Base-by-base conservation (phyloP, 345 rosid species). In the Kandelia obovata region DNA sequence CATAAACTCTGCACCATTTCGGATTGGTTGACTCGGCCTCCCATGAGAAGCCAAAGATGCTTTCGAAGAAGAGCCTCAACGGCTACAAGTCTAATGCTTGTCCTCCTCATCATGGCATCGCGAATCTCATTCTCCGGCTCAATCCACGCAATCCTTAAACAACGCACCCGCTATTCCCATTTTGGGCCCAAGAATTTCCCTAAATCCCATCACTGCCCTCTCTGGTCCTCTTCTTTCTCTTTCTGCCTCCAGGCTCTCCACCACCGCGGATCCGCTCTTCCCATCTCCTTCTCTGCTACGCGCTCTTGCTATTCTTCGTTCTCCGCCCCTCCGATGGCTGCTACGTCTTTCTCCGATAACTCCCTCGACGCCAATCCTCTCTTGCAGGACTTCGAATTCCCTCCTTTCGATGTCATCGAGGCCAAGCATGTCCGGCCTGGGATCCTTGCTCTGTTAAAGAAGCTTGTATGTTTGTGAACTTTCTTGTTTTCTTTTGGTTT, bases 401-500 rank as follows among this genome's bases (percentile, higher is more conserved):
- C 95, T 6, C 96, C 96, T 13, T 94, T 84, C 58, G 84, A 88
- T 73, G 68, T 70, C n/a, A 85, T 94, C 20, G 76, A 87, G 59
- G 83, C 95, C 71, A 57, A 75, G 17, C 97, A 91, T 70, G 92
- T 94, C 64, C 76, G 90, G 56, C 95, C 96, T 2, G 96, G 92
- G 64, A 71, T 91, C 67, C 96, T 89, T 37, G 84, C 86, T 60
- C 75, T 91, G 8, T 73, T 94, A 78, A 82, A 82, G 28, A 77
- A 86, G 17, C 89, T 91, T 70, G 97, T 91, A 82, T 47, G 79
- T 35, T 46, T 23, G 15, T 15, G 21, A 26, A 64, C 64, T 68
- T n/a, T 64, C 21, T 58, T 51, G 49, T 31, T 37, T 30, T 21
- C 58, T 21, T 73, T 69, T 27, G 17, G 2, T 57, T 68, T 61